Base-by-base conservation (phyloP, 169 alveolate species). In the Eimeria falciformis region DNA sequence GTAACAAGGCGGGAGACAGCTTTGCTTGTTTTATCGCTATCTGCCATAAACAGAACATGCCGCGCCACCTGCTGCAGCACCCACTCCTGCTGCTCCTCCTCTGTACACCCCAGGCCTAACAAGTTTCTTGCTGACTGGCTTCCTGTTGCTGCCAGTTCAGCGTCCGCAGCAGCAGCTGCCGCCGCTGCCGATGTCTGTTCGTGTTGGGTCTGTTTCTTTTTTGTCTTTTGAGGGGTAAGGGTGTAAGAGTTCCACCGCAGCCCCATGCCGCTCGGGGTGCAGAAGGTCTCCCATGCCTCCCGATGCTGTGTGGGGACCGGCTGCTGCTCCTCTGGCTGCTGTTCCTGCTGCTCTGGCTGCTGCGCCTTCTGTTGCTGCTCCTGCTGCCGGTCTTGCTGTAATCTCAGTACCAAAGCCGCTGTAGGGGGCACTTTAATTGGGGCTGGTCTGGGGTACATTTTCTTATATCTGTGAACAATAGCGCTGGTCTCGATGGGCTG, bases 281-380 rank as follows among this genome's bases (percentile, higher is more conserved):
- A 71, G 7, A 56, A 2, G 25, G 27, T 14, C 56, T 56, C 40
- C 82, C 82, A 71, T n/a, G n/a, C n/a, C n/a, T n/a, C n/a, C n/a
- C n/a, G n/a, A n/a, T n/a, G n/a, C n/a, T n/a, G n/a, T n/a, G n/a
- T n/a, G n/a, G n/a, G n/a, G n/a, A n/a, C n/a, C 3, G 82, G 55
- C 82, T 71, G 33, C 55, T 71, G 40, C 23, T 37, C 58, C 25
- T 71, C 82, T 5, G 29, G 50, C 50, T 14, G 56, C 56, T 71
- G 82, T 40, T 71, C 58, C 82, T 71, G 82, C 56, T 71, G 82
- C 82, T 29, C 58, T 25, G 1, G 82, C 82, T 29, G 82, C 56
- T 37, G 56, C 82, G 2, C 18, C 55, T 71, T 50, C 82, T 40
- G 50, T 14, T 71, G 56, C 53, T 71, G 50, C 21, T 37, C 58